Evolutionary conservation across 2,329 filamentous ascomycete genomes (phyloP), one percentile per base, ranked within the genome.

Genomic region (Aureobasidium leucospermi): DNA sequence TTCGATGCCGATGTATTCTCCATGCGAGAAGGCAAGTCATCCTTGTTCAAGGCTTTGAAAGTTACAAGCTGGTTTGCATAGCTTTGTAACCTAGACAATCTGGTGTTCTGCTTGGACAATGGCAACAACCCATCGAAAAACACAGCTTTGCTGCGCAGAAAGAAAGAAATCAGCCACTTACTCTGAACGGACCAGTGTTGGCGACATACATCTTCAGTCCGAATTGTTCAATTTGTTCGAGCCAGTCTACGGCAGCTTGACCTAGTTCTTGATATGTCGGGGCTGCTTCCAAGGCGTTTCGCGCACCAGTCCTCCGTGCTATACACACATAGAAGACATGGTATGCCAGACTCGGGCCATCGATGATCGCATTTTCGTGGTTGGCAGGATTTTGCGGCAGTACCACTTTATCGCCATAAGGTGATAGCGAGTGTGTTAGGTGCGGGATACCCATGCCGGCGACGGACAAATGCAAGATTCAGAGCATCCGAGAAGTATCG

Each of bases 61-160:
- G 73, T 71, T 41, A 80, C 78, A 23, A 92, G 74, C 23, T 82
- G 78, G 4, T 75, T 73, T 7, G 87, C 82, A 23, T 78, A 82
- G 19, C 76, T 79, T 52, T 83, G 75, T 38, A 88, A 76, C 36
- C 90, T 80, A 9, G 79, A 71, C 53, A 85, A 74, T 4, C 90
- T 82, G 6, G 84, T 82, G 0, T 74, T 70, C 36, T 80, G 78
- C 69, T 96, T 96, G 4, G 77, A 72, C 0, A 70, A 61, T 0
- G 93, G 93, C 1, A 97, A 78, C 59, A 84, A 86, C 13, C 91
- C 91, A 71, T 97, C 93, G 67, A 97, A 96, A 70, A 87, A 91
- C 57, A 96, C 88, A 48, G 80, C 83, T 60, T 82, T 75, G 65
- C 85, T 89, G 65, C 8, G 15, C 3, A 32, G 46, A 48, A 43